Percentiles rank a stretch among this genome's conserved stretches.
Evolutionary conservation across 2,329 filamentous ascomycete species (phyloP).

Genomic region (Cytospora schulzeri): DNA sequence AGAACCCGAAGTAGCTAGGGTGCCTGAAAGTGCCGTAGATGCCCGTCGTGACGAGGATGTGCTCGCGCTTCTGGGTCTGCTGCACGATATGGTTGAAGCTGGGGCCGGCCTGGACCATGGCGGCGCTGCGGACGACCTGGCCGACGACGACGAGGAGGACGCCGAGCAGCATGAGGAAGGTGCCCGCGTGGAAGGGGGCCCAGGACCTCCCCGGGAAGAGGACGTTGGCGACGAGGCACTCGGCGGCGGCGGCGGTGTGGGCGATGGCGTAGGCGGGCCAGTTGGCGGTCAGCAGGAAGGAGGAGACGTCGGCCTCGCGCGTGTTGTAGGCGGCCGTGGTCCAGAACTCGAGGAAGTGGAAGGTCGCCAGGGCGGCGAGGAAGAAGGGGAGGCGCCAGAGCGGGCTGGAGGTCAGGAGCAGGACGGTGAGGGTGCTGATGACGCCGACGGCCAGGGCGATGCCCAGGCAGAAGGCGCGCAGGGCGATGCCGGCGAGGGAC

Average conservation of each 20-base stretch:
- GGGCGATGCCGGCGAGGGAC: constrained; percentile 61
- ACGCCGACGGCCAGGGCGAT: constrained; percentile 42
- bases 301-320: constrained; percentile 66
- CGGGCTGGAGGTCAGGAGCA: constrained; percentile 45
- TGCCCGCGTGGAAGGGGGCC: constrained; percentile 47
- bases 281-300: constrained; percentile 84
- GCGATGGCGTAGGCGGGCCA: constrained; percentile 83
- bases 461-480: constrained; percentile 59
- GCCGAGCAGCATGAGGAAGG: constrained; percentile 56
- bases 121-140: constrained; percentile 74
- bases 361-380: constrained; percentile 68
- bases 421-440: constrained; percentile 37
- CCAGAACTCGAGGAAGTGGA: constrained; percentile 97
- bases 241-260: constrained; percentile 72
- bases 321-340: constrained; percentile 86
- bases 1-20: constrained; percentile 96
- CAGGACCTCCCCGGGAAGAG: constrained; percentile 55
- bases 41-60: constrained; percentile 80
- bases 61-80: constrained; percentile 65
- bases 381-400: constrained; percentile 70
- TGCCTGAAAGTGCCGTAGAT: constrained; percentile 79
- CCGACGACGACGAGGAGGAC: constrained; percentile 67
- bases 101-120: constrained; percentile 85
- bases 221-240: constrained; percentile 66
- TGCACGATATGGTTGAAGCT: constrained; percentile 93